These are phyloP conservation scores for Candida vaughaniae DNA, from an alignment of 805 yeast genomes.

Conservation along the genomic window DNA sequence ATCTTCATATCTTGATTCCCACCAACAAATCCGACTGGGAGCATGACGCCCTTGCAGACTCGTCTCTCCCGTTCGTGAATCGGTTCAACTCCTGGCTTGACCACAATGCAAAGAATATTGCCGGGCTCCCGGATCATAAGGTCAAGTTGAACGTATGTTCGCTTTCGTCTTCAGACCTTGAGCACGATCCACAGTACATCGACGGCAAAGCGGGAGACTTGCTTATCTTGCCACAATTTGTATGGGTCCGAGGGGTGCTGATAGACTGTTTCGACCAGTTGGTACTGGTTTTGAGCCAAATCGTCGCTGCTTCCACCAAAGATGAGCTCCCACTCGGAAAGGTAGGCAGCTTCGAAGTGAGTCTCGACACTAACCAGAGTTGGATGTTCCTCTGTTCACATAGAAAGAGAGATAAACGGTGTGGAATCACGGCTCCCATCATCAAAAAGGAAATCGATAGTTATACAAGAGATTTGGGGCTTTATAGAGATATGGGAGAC, in stretches of 20 bases:
- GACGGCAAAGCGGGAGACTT: constrained; percentile 48
- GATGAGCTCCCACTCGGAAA: not conserved
- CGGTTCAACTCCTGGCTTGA: constrained; percentile 39
- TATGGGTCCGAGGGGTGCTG: constrained; percentile 59
- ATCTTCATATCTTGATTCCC: constrained; percentile 73
- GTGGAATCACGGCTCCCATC: constrained; percentile 92
- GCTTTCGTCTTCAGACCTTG: constrained; percentile 42
- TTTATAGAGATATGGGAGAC: constrained; percentile 77
- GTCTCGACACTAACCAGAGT: constrained; percentile 35
- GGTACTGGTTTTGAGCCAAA: constrained; percentile 2
- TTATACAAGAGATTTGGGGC: constrained; percentile 66
- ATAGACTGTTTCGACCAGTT: constrained; percentile 35
- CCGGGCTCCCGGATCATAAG: constrained; percentile 10
- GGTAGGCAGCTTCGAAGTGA: constrained; percentile 21
- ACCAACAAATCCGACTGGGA: constrained; percentile 87
- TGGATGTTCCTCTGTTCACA: constrained; percentile 84
- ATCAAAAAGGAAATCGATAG: constrained; percentile 77
- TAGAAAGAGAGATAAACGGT: constrained; percentile 83
- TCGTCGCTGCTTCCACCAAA: constrained; percentile 6
- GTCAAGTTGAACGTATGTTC: constrained; percentile 58
- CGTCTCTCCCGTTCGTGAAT: constrained; percentile 43
- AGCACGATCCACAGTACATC: constrained; percentile 7
- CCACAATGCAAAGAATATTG: not conserved
- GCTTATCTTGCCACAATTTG: constrained; percentile 69
- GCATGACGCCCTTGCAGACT: constrained; percentile 59